Evolutionary conservation across 169 alveolate genomes (phyloP).

Genomic region (Blepharisma undulans): DNA sequence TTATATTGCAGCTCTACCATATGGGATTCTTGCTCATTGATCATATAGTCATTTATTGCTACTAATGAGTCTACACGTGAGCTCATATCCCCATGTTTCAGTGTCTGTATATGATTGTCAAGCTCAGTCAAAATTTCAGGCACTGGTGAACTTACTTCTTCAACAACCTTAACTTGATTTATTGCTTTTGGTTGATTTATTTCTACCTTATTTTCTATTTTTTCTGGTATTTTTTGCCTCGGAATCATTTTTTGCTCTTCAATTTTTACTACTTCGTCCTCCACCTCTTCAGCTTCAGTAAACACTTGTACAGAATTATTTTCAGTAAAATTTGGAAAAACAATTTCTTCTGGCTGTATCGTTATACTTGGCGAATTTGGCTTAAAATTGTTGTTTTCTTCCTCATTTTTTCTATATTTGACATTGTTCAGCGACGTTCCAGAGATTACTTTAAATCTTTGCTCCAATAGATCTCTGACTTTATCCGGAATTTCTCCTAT

Average conservation of each 20-base stretch:
- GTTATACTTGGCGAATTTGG: neutral
- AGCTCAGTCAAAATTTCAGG: conserved; percentile 15
- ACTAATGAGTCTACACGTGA: conserved; percentile 65
- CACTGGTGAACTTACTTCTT: neutral
- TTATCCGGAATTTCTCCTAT: conserved; percentile 58
- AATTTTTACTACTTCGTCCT: neutral
- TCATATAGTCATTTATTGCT: conserved; percentile 53
- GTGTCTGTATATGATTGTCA: conserved; percentile 39
- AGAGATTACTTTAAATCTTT: conserved; percentile 38
- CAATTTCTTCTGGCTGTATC: neutral
- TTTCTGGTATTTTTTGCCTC: neutral
- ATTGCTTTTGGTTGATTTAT: neutral
- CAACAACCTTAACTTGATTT: neutral
- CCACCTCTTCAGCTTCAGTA: neutral
- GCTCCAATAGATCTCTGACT: conserved; percentile 50
- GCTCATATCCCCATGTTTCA: conserved; percentile 58
- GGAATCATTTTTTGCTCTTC: neutral
- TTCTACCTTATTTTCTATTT: neutral
- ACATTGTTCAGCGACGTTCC: neutral
- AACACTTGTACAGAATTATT: neutral
- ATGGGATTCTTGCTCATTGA: conserved; percentile 21
- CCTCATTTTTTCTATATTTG: neutral
- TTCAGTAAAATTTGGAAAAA: neutral
- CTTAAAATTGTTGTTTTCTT: neutral
- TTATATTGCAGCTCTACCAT: conserved; percentile 39